A percentile compares a stretch with the other conserved stretches of the same genome.
Conservation (phyloP, 139 green algal species). For the Chlamydomonas schloesseri region DNA sequence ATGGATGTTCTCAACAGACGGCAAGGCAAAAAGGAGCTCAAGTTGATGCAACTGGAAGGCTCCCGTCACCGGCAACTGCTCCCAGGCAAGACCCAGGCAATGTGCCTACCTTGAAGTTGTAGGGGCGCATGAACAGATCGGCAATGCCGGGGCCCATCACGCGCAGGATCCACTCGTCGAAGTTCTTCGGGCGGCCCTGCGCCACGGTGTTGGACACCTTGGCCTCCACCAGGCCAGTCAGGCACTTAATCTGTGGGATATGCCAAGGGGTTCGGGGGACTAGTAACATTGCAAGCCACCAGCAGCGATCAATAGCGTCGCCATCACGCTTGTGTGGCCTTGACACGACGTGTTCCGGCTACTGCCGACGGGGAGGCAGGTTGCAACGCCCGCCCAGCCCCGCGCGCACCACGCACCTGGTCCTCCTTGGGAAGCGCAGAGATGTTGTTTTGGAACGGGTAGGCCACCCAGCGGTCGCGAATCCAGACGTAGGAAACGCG, state of each 20-base stretch:
- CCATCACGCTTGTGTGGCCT: no score
- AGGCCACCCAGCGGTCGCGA: conserved; percentile 85
- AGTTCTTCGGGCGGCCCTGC: conserved; percentile 80
- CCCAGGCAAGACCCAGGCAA: no score
- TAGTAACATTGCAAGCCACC: no score
- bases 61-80: no score
- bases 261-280: neutral
- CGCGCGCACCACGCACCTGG: conserved; percentile 67
- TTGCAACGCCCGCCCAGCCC: no score
- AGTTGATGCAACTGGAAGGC: no score
- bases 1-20: no score
- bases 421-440: conserved; percentile 85
- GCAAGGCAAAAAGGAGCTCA: no score
- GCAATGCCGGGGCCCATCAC: conserved; percentile 91
- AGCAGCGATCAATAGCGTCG: no score
- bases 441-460: conserved; percentile 97
- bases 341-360: no score
- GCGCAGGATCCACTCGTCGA: conserved; percentile 96
- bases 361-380: no score
- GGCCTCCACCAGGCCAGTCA: conserved; percentile 88
- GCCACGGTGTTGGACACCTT: conserved; percentile 82
- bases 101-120: conserved; percentile 96
- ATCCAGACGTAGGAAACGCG: conserved; percentile 92
- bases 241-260: conserved; percentile 75
- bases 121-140: conserved; percentile 95